A percentile compares a stretch with the other conserved stretches of the same genome.
Conservation (phyloP, 1,284 basidiomycete genomes). For the Cryptococcus hybrid region DNA sequence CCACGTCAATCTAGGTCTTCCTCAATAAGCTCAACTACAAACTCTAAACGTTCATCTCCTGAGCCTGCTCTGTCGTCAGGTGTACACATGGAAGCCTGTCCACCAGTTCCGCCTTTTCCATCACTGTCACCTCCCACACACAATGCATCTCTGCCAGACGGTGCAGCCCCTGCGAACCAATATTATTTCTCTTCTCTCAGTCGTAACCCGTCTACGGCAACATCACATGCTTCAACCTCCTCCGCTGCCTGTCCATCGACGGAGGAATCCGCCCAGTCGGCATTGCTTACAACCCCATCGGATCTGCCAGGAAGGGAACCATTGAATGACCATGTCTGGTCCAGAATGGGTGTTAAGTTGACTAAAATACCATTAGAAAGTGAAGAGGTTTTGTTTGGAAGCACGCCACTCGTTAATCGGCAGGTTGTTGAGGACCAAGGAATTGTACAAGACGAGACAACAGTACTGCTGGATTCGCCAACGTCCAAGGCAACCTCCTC, state of each 20-base stretch:
- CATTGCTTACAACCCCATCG: no score
- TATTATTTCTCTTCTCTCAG: conserved; percentile 5
- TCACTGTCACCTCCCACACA: background rate
- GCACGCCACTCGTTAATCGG: no score
- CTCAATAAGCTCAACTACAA: background rate
- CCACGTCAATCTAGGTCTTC: background rate
- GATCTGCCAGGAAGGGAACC: no score
- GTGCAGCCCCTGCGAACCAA: conserved; percentile 5
- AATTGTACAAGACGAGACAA: no score
- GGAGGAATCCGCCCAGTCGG: conserved; percentile 5
- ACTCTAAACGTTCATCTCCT: background rate
- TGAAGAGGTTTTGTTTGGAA: no score
- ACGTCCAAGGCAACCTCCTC: background rate
- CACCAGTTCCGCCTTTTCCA: background rate
- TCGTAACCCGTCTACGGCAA: conserved; percentile 12
- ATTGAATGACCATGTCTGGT: no score
- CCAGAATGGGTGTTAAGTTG: no score
- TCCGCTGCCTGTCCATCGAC: conserved; percentile 11
- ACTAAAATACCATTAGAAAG: no score
- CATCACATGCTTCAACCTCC: conserved; percentile 4
- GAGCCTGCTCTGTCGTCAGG: background rate
- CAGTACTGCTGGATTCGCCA: background rate
- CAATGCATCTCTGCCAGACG: conserved; percentile 2
- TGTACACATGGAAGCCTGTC: background rate
- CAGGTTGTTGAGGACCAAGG: no score